Base-by-base conservation (phyloP, 306 rosid species). In the Luffa aegyptiaca region DNA sequence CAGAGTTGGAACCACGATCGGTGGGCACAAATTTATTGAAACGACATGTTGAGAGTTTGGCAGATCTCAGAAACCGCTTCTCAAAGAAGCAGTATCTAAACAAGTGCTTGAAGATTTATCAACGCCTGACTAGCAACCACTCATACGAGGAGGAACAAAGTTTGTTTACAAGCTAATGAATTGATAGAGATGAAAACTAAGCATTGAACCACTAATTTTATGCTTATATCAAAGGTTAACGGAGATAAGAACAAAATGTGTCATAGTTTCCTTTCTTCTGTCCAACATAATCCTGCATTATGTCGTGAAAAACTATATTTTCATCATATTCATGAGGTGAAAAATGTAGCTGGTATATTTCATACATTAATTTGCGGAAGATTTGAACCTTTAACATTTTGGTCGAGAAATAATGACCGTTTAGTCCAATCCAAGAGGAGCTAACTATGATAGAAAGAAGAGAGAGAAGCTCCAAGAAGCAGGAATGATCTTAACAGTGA, bases 1-100 rank as follows among this genome's bases (percentile, higher is more conserved):
- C 8, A 87, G 85, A 41, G 89, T 80, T 42, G 92, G 90, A 80
- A 82, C 97, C 73, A 90, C 93, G 63, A 91, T 85, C 39, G 92
- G 89, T 3, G 90, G 88, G 82, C 88, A 86, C 71, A 87, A 83
- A 80, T 80, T 91, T 56, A 81, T 83, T 18, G 93, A 86, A 66
- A 85, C 85, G 79, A 82, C 85, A 59, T 80, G 88, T 70, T 90
- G 92, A 86, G 81, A 84, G 81, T 89, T 75, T 8, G 81, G 88
- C 31, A 85, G 75, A 81, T 88, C 97, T 18, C 92, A 87, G 75
- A 77, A 80, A 76, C 88, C 86, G 36, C 78, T 87, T 83, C 90
- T 84, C 52, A 78, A 84, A 3, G 90, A 89, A 52, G 84, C 83
- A 48, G 84, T 81, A 61, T 92, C 90, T 8, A 86, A 85, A 52